Conservation (phyloP, 352 stramenopile genomes). For the Phytophthora megakarya region DNA sequence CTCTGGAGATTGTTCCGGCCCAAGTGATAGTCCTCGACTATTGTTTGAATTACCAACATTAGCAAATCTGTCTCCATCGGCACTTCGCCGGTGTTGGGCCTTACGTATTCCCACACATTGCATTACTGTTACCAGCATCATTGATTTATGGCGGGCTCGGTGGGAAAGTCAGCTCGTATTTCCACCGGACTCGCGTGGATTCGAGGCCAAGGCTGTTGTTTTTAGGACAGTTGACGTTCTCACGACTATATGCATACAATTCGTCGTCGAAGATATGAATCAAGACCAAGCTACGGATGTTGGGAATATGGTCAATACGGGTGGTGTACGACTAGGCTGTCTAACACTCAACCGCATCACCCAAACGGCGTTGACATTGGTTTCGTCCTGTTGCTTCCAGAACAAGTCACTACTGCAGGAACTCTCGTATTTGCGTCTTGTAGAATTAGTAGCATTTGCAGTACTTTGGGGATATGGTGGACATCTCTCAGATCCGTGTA, state of each 20-base stretch:
- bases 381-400: conserved; percentile 43
- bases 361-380: conserved; percentile 36
- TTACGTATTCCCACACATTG: conserved; percentile 23
- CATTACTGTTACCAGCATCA: conserved; percentile 30
- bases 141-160: conserved; percentile 19
- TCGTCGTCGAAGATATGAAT: conserved; percentile 31
- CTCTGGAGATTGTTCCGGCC: conserved; percentile 11
- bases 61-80: conserved; percentile 27
- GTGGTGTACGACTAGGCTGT: conserved; percentile 31
- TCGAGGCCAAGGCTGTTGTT: conserved; percentile 27
- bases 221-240: conserved; percentile 38
- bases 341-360: conserved; percentile 56
- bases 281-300: not conserved
- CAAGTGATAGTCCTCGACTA: conserved; percentile 8
- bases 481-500: conserved; percentile 43
- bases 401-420: conserved; percentile 46
- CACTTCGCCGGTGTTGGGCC: conserved; percentile 23
- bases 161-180: conserved; percentile 33
- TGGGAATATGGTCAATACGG: not conserved
- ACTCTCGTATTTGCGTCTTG: conserved; percentile 28
- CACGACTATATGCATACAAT: conserved; percentile 32
- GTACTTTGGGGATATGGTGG: conserved; percentile 56
- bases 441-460: conserved; percentile 47
- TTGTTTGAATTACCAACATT: conserved; percentile 33
- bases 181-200: conserved; percentile 14